Base-by-base conservation (phyloP, 2,329 filamentous ascomycete species). In the Ciborinia camelliae region DNA sequence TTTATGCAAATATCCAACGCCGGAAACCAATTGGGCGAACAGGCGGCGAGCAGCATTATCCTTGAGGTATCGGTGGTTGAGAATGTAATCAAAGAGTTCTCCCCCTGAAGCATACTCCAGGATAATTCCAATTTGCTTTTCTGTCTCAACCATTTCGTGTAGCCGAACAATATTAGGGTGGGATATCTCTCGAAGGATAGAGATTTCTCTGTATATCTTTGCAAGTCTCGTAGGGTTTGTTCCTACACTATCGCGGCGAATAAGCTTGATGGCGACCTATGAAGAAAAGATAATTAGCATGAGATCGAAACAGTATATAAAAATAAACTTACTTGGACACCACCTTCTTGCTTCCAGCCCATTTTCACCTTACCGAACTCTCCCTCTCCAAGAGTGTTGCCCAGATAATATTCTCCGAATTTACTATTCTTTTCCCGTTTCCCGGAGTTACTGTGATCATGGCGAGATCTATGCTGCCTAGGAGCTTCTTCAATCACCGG, bases 291-390 rank as follows among this genome's bases (percentile, higher is more conserved):
- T 26, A 3, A 50, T 63, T 32, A 28, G 52, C 9, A 35, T 28
- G 5, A 18, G 12, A 37, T 20, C 9, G 18, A 15, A 48, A 3
- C 28, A 18, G 47, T 8, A 32, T 43, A n/a, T 43, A 39, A 15
- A 28, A 20, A 50, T 39, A 10, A 9, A 67, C 77, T 71, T 79
- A 89, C 87, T 81, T 94, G 89, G 58, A 96, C 90, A 69, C 89
- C 93, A 66, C 92, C 93, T 77, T 96, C 93, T 76, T 92, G 90
- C 78, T 97, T 98, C 95, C 95, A 99, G 32, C 95, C 95, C 74
- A 98, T 87, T 78, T 97, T 98, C 73, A 99, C 95, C 76, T 99
- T 99, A 70, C 95, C 95, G 76, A 99, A 99, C 78, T 99, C 95
- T 68, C 95, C 95, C 80, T 99, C 95, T 58, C 95, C 95, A 58